These are phyloP conservation scores for Pogostemon cablin DNA, from an alignment of 257 asterid species.

Conservation along the genomic window DNA sequence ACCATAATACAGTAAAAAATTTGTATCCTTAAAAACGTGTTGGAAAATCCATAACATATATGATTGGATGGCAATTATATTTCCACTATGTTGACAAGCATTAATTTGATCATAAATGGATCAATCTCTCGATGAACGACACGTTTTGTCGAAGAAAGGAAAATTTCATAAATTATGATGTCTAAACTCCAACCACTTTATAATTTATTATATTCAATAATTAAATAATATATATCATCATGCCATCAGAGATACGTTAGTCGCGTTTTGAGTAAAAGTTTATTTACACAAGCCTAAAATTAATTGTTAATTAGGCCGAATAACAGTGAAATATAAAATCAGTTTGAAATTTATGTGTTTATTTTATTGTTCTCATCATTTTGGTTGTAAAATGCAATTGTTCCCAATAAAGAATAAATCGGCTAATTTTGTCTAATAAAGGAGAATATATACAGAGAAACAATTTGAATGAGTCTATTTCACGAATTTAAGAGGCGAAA, in stretches of 20 bases:
- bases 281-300: neutral
- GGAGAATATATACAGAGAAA: too few species aligned
- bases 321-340: too few species aligned
- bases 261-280: neutral
- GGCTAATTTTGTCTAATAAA: too few species aligned
- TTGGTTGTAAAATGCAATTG: too few species aligned
- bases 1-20: too few species aligned
- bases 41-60: neutral
- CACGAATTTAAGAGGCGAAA: too few species aligned
- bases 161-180: constrained; percentile 26
- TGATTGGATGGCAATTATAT: neutral
- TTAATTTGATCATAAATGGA: neutral
- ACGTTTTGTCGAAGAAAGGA: neutral
- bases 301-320: too few species aligned
- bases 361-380: too few species aligned
- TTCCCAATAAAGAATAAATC: too few species aligned
- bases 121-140: neutral
- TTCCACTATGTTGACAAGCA: constrained; percentile 4
- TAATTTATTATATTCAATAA: neutral
- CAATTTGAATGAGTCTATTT: too few species aligned
- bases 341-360: too few species aligned
- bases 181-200: constrained; percentile 24
- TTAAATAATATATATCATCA: neutral
- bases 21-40: neutral
- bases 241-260: constrained; percentile 3